phyloP scores from a whole-genome alignment of 1,284 basidiomycete genomes.

The Vanrija humicola region DNA sequence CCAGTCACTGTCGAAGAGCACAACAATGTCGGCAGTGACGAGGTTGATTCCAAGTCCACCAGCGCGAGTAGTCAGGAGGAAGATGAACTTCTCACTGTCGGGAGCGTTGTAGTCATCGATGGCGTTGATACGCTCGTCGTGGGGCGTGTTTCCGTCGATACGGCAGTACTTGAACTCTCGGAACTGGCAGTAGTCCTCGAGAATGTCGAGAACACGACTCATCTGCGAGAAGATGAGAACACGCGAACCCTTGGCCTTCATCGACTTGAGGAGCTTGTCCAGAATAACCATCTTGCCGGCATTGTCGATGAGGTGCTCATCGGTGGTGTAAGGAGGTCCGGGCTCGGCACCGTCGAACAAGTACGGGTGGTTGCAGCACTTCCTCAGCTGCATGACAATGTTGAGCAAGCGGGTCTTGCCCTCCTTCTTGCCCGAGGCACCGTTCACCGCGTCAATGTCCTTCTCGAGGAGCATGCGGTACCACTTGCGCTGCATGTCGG shows the following conservation, averaged over 20 bases:
- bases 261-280: constrained; percentile 81
- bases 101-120: constrained; percentile 99
- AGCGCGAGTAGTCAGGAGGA: constrained; percentile 95
- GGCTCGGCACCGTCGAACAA: constrained; percentile 90
- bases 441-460: constrained; percentile 98
- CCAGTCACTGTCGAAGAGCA: constrained; percentile 99
- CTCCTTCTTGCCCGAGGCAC: constrained; percentile 94
- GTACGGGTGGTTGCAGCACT: constrained; percentile 60
- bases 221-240: constrained; percentile 98
- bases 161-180: constrained; percentile 89
- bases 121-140: constrained; percentile 90
- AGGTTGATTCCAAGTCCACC: constrained; percentile 97
- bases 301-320: constrained; percentile 93
- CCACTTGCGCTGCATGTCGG: constrained; percentile 99
- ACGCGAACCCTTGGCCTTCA: constrained; percentile 90
- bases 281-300: constrained; percentile 97
- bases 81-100: constrained; percentile 92
- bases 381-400: constrained; percentile 93
- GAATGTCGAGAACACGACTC: constrained; percentile 90
- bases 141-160: constrained; percentile 91
- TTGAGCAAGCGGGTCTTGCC: constrained; percentile 97
- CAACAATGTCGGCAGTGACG: constrained; percentile 90
- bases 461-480: constrained; percentile 94
- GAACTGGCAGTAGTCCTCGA: constrained; percentile 97
- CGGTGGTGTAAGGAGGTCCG: constrained; percentile 96